A percentile compares a stretch with the other conserved stretches of the same genome.
Conservation (phyloP, 1,284 basidiomycete species). For the Fomitopsis pinicola region DNA sequence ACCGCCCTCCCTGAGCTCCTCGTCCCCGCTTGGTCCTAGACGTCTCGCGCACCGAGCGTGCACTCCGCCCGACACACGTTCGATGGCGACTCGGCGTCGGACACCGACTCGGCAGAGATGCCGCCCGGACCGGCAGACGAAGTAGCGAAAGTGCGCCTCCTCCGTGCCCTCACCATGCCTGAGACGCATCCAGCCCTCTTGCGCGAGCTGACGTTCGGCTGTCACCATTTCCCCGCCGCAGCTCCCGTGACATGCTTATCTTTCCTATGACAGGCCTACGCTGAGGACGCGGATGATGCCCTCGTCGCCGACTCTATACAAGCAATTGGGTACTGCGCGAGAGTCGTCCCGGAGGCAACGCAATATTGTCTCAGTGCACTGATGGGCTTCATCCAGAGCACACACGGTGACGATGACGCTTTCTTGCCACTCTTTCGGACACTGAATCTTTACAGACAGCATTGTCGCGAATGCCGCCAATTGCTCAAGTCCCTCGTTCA, state of each 20-base stretch:
- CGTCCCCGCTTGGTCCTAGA: background rate
- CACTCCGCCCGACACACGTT: slow-evolving; percentile 4
- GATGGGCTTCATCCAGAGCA: slow-evolving; percentile 74
- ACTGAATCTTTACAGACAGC: slow-evolving; percentile 39
- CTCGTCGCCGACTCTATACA: slow-evolving; percentile 71
- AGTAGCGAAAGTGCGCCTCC: slow-evolving; percentile 71
- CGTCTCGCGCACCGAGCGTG: background rate
- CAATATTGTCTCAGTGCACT: slow-evolving; percentile 72
- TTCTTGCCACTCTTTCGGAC: background rate
- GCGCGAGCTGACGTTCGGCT: slow-evolving; percentile 75
- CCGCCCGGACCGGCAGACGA: slow-evolving; percentile 39
- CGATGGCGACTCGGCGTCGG: slow-evolving; percentile 22
- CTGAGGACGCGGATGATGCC: slow-evolving; percentile 65
- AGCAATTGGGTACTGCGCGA: slow-evolving; percentile 76
- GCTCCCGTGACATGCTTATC: background rate
- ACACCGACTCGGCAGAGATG: slow-evolving; percentile 18
- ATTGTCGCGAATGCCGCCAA: slow-evolving; percentile 78
- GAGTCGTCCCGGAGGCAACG: slow-evolving; percentile 60
- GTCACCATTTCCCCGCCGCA: background rate
- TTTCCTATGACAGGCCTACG: slow-evolving; percentile 57
- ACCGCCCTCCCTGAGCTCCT: slow-evolving; percentile 3
- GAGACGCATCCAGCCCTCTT: slow-evolving; percentile 72
- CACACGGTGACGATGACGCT: slow-evolving; percentile 48
- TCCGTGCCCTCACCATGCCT: slow-evolving; percentile 58
- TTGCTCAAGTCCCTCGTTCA: slow-evolving; percentile 81